Conservation (phyloP, 306 rosid genomes). For the Phaseolus lunatus region DNA sequence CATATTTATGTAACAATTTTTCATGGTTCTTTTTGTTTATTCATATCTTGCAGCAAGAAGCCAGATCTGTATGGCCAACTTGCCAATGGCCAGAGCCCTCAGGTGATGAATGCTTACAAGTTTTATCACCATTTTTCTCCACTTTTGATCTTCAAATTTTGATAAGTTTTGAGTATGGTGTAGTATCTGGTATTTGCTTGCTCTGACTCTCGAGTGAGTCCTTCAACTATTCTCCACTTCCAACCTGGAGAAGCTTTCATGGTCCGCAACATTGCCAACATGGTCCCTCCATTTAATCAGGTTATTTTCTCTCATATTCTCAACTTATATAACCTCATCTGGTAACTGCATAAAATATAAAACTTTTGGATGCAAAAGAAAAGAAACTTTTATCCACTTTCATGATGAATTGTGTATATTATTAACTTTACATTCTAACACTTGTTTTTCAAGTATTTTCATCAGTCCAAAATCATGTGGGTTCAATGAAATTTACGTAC, state of each 20-base stretch:
- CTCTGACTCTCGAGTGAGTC: slow-evolving; percentile 82
- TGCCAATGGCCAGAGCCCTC: slow-evolving; percentile 60
- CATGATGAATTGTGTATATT: neutral
- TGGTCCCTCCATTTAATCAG: slow-evolving; percentile 72
- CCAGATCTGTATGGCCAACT: slow-evolving; percentile 31
- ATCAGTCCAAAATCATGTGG: no score
- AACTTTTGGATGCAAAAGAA: no score
- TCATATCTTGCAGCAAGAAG: slow-evolving; percentile 48
- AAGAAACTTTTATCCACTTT: neutral
- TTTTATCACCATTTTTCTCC: neutral
- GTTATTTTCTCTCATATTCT: slow-evolving; percentile 26
- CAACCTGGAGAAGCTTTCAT: slow-evolving; percentile 75
- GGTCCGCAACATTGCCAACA: slow-evolving; percentile 71
- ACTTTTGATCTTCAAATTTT: neutral
- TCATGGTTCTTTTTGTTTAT: neutral
- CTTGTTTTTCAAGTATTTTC: no score
- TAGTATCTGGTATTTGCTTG: slow-evolving; percentile 79
- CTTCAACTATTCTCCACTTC: slow-evolving; percentile 58
- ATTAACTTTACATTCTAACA: no score
- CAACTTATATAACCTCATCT: no score
- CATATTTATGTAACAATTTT: no score
- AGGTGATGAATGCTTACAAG: slow-evolving; percentile 46
- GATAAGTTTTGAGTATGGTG: neutral
- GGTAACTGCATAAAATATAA: no score
- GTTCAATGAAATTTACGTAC: no score